Evolutionary conservation across 2,329 filamentous ascomycete species (phyloP), one percentile per base, ranked within the genome.

Genomic region (Trichocomaceae sp.): DNA sequence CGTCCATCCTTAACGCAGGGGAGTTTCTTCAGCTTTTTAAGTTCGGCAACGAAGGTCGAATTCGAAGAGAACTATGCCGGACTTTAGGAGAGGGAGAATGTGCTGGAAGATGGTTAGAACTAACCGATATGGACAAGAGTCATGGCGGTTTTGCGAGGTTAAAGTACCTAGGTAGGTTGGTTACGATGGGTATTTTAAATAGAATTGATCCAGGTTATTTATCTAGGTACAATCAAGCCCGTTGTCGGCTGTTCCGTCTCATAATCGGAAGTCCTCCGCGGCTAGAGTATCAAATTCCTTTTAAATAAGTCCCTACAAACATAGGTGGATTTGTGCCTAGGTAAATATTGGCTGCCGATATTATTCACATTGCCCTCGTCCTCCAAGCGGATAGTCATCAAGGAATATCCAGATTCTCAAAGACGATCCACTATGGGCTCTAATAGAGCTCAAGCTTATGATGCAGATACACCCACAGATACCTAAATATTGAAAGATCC

Each of bases 81-180:
- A 9, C 3, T 8, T 22, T 68, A 0, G 74, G 72, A 9, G 37
- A 13, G 26, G 26, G 23, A 7, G 33, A 3, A 20, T 19, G 39
- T 20, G 39, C 15, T 42, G 19, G 9, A 5, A 42, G 3, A 12
- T 20, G 13, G n/a, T 5, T 22, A 10, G 12, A 55, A 23, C 50
- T 33, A 20, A 55, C 50, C 41, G 20, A 41, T 35, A 42, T 42
- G 39, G n/a, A 42, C 39, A 17, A 42, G 39, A 12, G 39, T 42
- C 39, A 42, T 42, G 39, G 39, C 12, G 31, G 13, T 15, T 15
- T 2, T 35, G 31, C 13, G 13, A 35, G 15, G 7, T 33, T 15
- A 15, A 35, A 26, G n/a, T n/a, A n/a, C n/a, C n/a, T n/a, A n/a
- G 7, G 29, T 9, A 33, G 29, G 29, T 9, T 9, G 29, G 10